These are phyloP conservation scores for Fusarium chuoi DNA, from an alignment of 2,329 filamentous ascomycete genomes.

Conservation along the genomic window DNA sequence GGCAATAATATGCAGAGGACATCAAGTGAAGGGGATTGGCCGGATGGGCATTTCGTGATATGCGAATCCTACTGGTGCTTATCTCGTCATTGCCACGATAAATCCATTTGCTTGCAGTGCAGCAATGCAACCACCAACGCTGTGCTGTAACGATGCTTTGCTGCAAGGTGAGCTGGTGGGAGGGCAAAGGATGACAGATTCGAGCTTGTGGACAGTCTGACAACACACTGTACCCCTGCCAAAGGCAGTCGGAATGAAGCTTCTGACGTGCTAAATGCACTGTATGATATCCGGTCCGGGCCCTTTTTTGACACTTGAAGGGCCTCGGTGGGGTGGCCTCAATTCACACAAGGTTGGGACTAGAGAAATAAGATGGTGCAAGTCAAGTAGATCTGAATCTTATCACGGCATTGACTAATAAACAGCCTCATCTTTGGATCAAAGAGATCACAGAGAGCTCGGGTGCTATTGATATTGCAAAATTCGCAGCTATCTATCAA, in stretches of 20 bases:
- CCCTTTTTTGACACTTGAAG: conserved; percentile 18
- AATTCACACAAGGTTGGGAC: conserved; percentile 27
- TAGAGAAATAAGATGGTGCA: conserved; percentile 38
- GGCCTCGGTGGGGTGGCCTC: conserved; percentile 27
- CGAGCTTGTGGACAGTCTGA: conserved; percentile 25
- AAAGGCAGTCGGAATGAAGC: background rate
- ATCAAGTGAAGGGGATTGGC: conserved; percentile 15
- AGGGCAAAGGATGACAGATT: conserved; percentile 25
- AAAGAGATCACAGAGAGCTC: background rate
- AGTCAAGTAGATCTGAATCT: conserved; percentile 25
- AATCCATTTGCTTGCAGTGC: conserved; percentile 21
- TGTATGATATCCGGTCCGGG: conserved; percentile 27
- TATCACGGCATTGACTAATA: conserved; percentile 14
- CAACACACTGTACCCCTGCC: background rate
- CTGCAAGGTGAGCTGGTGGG: conserved; percentile 44
- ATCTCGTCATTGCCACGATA: conserved; percentile 32
- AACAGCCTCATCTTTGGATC: conserved; percentile 13
- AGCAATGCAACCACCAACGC: conserved; percentile 28
- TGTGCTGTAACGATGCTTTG: conserved; percentile 41
- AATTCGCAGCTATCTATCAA: background rate
- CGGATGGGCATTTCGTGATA: conserved; percentile 10
- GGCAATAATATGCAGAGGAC: conserved; percentile 27
- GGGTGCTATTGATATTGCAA: background rate
- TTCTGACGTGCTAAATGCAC: conserved; percentile 5
- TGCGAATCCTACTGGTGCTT: conserved; percentile 10